A percentile compares a stretch with the other conserved stretches of the same genome.
Evolutionary conservation across 148 eudicot genomes (phyloP).

Genomic region (Rhododendron simsii): DNA sequence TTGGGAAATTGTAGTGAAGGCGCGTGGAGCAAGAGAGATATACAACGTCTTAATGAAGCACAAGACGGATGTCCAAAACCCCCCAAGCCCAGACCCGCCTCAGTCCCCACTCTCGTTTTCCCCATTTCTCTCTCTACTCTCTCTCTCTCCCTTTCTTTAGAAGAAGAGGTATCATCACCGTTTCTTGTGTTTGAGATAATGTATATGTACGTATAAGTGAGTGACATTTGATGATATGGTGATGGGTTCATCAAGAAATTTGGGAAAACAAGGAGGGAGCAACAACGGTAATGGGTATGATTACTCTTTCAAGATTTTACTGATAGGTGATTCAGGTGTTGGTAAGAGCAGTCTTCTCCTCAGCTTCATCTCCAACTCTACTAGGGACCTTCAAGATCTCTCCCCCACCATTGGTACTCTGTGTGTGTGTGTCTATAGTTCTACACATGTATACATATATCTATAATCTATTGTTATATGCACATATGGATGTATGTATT

Average conservation of each 20-base stretch:
- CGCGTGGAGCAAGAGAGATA: neutral
- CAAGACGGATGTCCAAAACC: neutral
- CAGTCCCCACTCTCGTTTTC: neutral
- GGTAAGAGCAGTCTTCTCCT: constrained; percentile 60
- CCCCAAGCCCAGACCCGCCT: neutral
- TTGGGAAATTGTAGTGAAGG: neutral
- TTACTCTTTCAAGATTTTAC: constrained; percentile 54
- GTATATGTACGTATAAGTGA: neutral
- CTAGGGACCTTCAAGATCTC: constrained; percentile 29
- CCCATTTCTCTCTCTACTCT: neutral
- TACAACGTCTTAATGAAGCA: neutral
- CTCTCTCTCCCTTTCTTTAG: neutral
- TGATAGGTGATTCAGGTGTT: constrained; percentile 56
- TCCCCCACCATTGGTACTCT: constrained; percentile 32
- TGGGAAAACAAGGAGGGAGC: neutral
- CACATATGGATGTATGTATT: too few relatives aligned
- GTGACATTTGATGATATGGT: neutral
- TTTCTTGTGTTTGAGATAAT: neutral
- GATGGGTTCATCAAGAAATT: constrained; percentile 12
- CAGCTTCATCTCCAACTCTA: constrained; percentile 40
- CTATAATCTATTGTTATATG: neutral
- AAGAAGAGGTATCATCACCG: neutral
- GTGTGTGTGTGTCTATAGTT: neutral
- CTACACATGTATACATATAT: neutral
- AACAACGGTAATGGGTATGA: constrained; percentile 27